Evolutionary conservation across 257 asterid species (phyloP).

Genomic region (Petunia axillaris): DNA sequence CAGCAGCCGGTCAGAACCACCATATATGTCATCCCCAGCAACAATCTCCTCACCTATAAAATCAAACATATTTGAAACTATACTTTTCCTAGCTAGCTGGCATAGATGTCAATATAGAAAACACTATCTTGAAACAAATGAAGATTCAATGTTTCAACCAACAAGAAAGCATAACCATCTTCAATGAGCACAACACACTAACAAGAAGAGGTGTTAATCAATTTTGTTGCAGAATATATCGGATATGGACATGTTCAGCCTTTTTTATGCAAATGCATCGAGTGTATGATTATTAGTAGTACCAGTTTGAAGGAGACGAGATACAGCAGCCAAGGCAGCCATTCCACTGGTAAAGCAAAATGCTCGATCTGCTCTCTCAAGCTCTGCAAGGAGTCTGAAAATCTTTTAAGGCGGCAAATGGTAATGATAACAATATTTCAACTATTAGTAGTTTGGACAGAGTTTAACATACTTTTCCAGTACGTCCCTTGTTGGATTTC

Average conservation of each 20-base stretch:
- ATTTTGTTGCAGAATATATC: constrained; percentile 4
- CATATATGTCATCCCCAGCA: constrained; percentile 96
- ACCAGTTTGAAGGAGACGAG: constrained; percentile 86
- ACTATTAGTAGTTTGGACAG: constrained; percentile 22
- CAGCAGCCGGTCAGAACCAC: constrained; percentile 94
- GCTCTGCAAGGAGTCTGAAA: constrained; percentile 84
- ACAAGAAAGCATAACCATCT: constrained; percentile 21
- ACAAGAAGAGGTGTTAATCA: not conserved
- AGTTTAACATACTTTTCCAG: constrained; percentile 67
- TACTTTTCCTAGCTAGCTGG: not conserved
- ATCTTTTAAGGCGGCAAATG: constrained; percentile 27
- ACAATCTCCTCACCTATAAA: constrained; percentile 79
- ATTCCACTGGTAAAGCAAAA: constrained; percentile 96
- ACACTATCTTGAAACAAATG: not conserved
- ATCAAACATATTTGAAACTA: constrained; percentile 4
- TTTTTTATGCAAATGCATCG: not conserved
- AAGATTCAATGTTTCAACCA: not conserved
- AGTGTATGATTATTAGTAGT: constrained; percentile 1
- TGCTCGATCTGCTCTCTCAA: constrained; percentile 89
- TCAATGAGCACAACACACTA: constrained; percentile 27
- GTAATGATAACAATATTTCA: constrained; percentile 12
- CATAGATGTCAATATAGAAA: constrained; percentile 5
- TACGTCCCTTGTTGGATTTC: constrained; percentile 93
- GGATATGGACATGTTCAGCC: not conserved
- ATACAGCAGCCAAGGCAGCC: constrained; percentile 93